These are phyloP conservation scores for Ascochyta pisi DNA, from an alignment of 2,329 filamentous ascomycete species.

Conservation along the genomic window DNA sequence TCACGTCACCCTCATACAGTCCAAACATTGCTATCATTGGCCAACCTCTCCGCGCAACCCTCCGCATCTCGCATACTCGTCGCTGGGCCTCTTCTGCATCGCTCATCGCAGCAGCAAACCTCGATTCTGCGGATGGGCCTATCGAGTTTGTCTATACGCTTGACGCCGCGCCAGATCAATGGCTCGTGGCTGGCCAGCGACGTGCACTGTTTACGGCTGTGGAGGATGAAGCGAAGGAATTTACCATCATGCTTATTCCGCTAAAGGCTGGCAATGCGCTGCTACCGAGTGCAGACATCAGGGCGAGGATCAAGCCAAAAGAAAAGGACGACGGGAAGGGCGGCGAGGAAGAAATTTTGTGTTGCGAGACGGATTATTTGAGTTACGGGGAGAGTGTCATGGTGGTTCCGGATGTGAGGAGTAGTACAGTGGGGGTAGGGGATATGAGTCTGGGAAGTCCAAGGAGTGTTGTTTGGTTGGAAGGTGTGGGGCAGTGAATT, in stretches of 20 bases:
- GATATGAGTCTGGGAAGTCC: slow-evolving; percentile 33
- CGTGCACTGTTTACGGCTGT: slow-evolving; percentile 74
- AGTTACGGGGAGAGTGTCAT: slow-evolving; percentile 79
- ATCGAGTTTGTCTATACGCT: slow-evolving; percentile 87
- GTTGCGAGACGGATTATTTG: slow-evolving; percentile 79
- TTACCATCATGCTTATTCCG: slow-evolving; percentile 80
- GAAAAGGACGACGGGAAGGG: slow-evolving; percentile 31
- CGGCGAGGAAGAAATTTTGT: slow-evolving; percentile 45
- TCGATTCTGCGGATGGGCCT: slow-evolving; percentile 49
- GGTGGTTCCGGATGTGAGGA: slow-evolving; percentile 73
- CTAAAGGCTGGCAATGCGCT: slow-evolving; percentile 79
- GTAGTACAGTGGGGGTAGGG: slow-evolving; percentile 62
- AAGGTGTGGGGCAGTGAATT: slow-evolving; percentile 23
- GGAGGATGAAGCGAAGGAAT: slow-evolving; percentile 57
- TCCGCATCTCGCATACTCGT: slow-evolving; percentile 64
- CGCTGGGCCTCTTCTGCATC: slow-evolving; percentile 54
- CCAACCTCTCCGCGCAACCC: slow-evolving; percentile 68
- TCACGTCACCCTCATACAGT: slow-evolving; percentile 49
- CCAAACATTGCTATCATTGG: slow-evolving; percentile 63
- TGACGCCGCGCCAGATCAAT: slow-evolving; percentile 73
- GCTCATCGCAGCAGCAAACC: slow-evolving; percentile 36
- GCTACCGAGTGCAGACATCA: slow-evolving; percentile 80
- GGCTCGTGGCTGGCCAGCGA: slow-evolving; percentile 83
- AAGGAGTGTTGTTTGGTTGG: slow-evolving; percentile 40
- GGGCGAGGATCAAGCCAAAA: slow-evolving; percentile 59